Evolutionary conservation across 768 basidiomycete genomes (phyloP), one percentile per base, ranked within the genome.

Genomic region (Gautieria morchelliformis): DNA sequence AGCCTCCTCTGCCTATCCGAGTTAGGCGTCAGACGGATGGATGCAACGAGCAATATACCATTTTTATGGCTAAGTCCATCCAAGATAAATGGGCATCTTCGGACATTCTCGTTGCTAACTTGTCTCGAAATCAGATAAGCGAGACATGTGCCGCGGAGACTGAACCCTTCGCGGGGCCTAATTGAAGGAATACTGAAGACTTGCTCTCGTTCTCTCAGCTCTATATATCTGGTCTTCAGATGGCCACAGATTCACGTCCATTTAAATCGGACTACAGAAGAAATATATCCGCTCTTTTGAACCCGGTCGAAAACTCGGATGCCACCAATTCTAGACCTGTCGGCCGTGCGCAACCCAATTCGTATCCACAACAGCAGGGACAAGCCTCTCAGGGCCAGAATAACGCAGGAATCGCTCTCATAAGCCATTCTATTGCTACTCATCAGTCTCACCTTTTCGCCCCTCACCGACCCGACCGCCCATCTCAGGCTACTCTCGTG

Each of bases 11-110:
- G 89, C 89, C 89, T 89, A 63, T 53, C 27, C 19, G n/a, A 40
- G 40, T 59, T 44, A 35, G 58, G 15, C 22, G 53, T 65, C 44
- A 65, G 56, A 61, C 37, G 22, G 41, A 52, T 19, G 54, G 40
- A 44, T 35, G 54, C 6, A 45, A 52, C 33, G 54, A 47, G 15
- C 58, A 60, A 59, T 74, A 64, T 62, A 85, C 93, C 92, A 94
- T 93, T 4, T 67, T 67, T 75, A 95, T 80, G 2, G 93, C 93
- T 62, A 84, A 78, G 51, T 75, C 72, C 92, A 96, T 96, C 85
- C 87, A 93, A 35, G 65, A 62, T 22, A 71, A 64, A 59, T 78
- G 73, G 5, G 62, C 47, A 7, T 65, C 68, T 15, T 58, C 46
- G 17, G 53, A 30, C 53, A 55, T 55, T 42, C 9, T 27, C 27